These are phyloP conservation scores for Wickerhamomyces bisporus DNA, from an alignment of 805 yeast genomes.

Conservation along the genomic window DNA sequence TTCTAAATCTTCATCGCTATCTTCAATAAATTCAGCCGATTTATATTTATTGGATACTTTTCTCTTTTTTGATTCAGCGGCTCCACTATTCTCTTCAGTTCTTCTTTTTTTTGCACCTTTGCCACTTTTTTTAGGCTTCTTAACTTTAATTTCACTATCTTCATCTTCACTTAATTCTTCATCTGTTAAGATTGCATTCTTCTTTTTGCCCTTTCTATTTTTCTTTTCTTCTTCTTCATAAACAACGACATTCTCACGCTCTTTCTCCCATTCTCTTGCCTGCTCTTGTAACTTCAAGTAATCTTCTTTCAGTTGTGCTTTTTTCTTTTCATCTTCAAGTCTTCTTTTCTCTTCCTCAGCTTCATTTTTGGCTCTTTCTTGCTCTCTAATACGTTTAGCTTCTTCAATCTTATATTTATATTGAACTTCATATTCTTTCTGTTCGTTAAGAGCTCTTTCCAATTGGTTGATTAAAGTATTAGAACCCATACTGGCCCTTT, in stretches of 20 bases:
- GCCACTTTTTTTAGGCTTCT: constrained; percentile 15
- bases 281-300: constrained; percentile 48
- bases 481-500: constrained; percentile 83
- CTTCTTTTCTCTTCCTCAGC: constrained; percentile 42
- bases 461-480: constrained; percentile 70
- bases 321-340: constrained; percentile 45
- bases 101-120: constrained; percentile 18
- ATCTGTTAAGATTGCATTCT: constrained; percentile 41
- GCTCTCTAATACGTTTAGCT: constrained; percentile 55
- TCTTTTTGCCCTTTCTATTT: constrained; percentile 30
- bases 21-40: constrained; percentile 35
- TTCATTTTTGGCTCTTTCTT: constrained; percentile 41
- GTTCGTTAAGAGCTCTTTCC: constrained; percentile 66
- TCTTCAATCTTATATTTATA: constrained; percentile 59
- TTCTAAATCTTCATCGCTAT: constrained; percentile 37
- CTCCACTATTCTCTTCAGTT: constrained; percentile 28
- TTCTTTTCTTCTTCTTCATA: constrained; percentile 32
- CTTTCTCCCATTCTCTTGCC: constrained; percentile 52
- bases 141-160: constrained; percentile 13
- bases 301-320: constrained; percentile 34
- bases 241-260: constrained; percentile 36
- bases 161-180: constrained; percentile 36
- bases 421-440: constrained; percentile 56
- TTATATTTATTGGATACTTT: constrained; percentile 26
- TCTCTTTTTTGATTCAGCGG: constrained; percentile 22